These are phyloP conservation scores for Paramarasmius palmivorus DNA, from an alignment of 1,284 basidiomycete species.

Conservation along the genomic window DNA sequence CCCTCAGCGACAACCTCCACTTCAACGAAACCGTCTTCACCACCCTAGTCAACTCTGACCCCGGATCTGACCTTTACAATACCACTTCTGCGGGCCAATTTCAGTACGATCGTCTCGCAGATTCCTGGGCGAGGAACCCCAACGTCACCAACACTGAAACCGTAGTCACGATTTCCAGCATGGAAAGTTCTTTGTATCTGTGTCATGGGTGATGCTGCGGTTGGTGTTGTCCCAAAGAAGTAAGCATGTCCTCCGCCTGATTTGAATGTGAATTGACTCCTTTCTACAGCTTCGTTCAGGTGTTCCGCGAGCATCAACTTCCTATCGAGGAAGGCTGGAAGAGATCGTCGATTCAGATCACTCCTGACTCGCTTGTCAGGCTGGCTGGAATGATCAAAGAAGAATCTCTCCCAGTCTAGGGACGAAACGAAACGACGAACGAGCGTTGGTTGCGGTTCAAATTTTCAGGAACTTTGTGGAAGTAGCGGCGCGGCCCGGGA, in stretches of 20 bases:
- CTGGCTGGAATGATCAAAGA: slow-evolving; percentile 5
- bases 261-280: slow-evolving; percentile 1
- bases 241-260: neutral
- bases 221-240: slow-evolving; percentile 4
- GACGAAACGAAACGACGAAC: too few species aligned
- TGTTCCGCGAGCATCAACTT: slow-evolving; percentile 20
- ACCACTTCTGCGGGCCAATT: slow-evolving; percentile 8
- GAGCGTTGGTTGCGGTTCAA: too few species aligned
- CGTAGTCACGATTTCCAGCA: neutral
- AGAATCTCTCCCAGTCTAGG: too few species aligned
- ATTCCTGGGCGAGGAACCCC: neutral
- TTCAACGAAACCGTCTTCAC: slow-evolving; percentile 16
- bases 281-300: slow-evolving; percentile 18
- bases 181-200: slow-evolving; percentile 4
- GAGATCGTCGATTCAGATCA: slow-evolving; percentile 9
- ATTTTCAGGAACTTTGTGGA: too few species aligned
- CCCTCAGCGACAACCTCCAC: slow-evolving; percentile 18
- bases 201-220: slow-evolving; percentile 1
- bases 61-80: neutral
- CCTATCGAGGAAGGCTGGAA: slow-evolving; percentile 21
- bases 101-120: slow-evolving; percentile 1
- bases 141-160: slow-evolving; percentile 1
- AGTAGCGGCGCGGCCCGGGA: too few species aligned
- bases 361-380: neutral
- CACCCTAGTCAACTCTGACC: neutral